Evolutionary conservation across 108 stramenopile genomes (phyloP).

Genomic region (Seminavis robusta): DNA sequence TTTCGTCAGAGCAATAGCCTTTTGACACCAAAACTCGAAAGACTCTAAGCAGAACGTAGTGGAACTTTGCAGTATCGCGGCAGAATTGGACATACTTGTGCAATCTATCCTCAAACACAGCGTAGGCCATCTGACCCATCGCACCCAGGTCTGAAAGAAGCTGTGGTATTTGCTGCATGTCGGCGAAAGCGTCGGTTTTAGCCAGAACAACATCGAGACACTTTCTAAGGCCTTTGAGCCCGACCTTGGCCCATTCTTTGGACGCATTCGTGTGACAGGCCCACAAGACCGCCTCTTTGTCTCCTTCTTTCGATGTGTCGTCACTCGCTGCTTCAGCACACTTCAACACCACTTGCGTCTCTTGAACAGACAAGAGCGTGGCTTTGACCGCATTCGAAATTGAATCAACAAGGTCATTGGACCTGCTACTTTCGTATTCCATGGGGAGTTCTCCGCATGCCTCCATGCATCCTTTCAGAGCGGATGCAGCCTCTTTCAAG

Average conservation of each 20-base stretch:
- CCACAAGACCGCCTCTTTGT: no score
- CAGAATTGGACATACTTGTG: slow-evolving; percentile 48
- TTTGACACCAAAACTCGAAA: slow-evolving; percentile 89
- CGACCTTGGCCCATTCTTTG: slow-evolving; percentile 28
- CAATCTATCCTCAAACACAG: slow-evolving; percentile 28
- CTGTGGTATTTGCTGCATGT: neutral
- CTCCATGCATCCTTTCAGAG: no score
- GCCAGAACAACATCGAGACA: neutral
- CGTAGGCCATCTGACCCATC: slow-evolving; percentile 31
- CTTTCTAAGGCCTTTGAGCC: slow-evolving; percentile 27
- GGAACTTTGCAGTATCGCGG: slow-evolving; percentile 65
- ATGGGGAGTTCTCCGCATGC: no score
- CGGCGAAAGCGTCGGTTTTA: slow-evolving; percentile 1
- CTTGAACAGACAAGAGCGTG: no score
- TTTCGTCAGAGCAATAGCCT: slow-evolving; percentile 90
- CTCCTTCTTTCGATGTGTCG: no score
- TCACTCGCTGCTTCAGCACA: no score
- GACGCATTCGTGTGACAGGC: slow-evolving; percentile 18
- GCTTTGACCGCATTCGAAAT: no score
- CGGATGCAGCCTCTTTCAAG: neutral
- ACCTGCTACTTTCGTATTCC: no score
- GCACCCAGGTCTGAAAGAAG: slow-evolving; percentile 40
- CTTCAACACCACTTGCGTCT: no score
- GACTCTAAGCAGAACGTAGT: slow-evolving; percentile 83
- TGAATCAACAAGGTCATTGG: no score